Evolutionary conservation across 768 basidiomycete genomes (phyloP).

Genomic region (Strobilomyces confusus): DNA sequence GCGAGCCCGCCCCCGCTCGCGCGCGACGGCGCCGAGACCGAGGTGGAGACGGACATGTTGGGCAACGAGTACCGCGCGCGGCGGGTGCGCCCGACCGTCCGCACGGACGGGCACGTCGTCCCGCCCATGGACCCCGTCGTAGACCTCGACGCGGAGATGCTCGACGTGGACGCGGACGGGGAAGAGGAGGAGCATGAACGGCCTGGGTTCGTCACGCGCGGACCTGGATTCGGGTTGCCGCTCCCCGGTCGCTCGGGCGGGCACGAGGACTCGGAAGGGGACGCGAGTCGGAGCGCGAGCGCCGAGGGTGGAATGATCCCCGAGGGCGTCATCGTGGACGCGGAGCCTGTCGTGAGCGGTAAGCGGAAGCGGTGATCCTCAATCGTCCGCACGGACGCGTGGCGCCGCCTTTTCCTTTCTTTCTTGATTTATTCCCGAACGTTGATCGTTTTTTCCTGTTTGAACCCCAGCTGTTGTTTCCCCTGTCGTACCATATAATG

Average conservation of each 20-base stretch:
- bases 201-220: slow-evolving; percentile 8
- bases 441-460: too few relatives aligned
- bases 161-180: slow-evolving; percentile 15
- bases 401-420: too few relatives aligned
- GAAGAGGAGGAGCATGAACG: slow-evolving; percentile 9
- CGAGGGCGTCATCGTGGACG: not conserved
- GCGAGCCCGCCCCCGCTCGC: slow-evolving; percentile 21
- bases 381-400: not conserved
- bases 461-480: too few relatives aligned
- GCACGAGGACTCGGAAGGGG: slow-evolving; percentile 23
- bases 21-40: slow-evolving; percentile 32
- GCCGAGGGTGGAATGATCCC: slow-evolving; percentile 12
- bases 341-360: slow-evolving; percentile 18
- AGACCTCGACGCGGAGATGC: slow-evolving; percentile 28
- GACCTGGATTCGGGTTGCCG: slow-evolving; percentile 18
- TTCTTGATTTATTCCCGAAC: too few relatives aligned
- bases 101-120: slow-evolving; percentile 24
- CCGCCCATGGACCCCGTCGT: slow-evolving; percentile 6
- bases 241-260: slow-evolving; percentile 11
- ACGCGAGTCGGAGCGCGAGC: slow-evolving; percentile 16
- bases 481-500: too few relatives aligned
- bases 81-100: slow-evolving; percentile 23
- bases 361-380: slow-evolving; percentile 22
- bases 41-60: slow-evolving; percentile 28
- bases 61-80: slow-evolving; percentile 11